Conservation (phyloP, 23 red algal genomes). For the Cyanidioschyzon merolae region DNA sequence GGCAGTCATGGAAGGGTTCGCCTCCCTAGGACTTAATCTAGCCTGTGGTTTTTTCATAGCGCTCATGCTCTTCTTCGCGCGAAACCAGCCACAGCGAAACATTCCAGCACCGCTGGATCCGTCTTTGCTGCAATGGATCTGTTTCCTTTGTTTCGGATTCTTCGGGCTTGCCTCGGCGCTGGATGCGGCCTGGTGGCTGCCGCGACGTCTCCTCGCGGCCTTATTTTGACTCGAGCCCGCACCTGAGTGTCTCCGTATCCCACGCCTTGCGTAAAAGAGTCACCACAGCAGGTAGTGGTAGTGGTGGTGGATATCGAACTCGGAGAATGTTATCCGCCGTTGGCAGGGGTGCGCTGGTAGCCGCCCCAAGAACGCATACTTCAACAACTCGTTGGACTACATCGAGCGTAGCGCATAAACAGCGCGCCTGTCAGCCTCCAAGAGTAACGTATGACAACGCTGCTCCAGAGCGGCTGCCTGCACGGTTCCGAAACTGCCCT, state of each 20-base stretch:
- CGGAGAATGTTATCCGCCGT: too few species aligned
- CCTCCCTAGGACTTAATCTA: constrained; percentile 55
- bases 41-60: constrained; percentile 50
- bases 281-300: not conserved
- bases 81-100: not conserved
- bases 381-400: not conserved
- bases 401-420: too few species aligned
- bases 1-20: constrained; percentile 60
- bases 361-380: not conserved
- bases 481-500: too few species aligned
- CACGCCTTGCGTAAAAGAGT: too few species aligned
- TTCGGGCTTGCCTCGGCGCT: not conserved
- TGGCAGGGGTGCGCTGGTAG: not conserved
- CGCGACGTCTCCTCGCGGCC: not conserved
- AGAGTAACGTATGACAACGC: too few species aligned
- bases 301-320: not conserved
- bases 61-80: constrained; percentile 36
- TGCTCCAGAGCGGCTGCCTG: too few species aligned
- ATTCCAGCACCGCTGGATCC: not conserved
- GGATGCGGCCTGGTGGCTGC: constrained; percentile 11
- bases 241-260: not conserved
- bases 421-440: too few species aligned
- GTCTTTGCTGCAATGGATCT: not conserved
- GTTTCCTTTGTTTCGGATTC: not conserved
- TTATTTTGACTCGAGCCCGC: not conserved